Conservation (phyloP, 495 filamentous ascomycete genomes). For the Penicillium chermesinum region DNA sequence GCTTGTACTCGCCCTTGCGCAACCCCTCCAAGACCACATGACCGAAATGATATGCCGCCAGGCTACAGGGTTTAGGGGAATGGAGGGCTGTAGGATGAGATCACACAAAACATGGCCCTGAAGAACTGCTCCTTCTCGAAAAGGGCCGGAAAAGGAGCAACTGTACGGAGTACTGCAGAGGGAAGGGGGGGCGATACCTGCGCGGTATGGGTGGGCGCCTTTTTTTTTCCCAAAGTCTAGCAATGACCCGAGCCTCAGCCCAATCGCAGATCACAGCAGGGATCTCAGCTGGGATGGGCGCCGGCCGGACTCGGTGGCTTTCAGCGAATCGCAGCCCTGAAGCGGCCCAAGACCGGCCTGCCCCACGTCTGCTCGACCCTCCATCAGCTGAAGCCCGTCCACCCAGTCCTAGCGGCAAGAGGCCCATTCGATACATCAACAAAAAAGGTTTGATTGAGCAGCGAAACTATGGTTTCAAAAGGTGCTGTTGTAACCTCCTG, state of each 20-base stretch:
- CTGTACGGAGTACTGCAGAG: too few species aligned
- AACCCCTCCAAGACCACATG: slow-evolving; percentile 20
- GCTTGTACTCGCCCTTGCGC: background rate
- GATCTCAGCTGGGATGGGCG: slow-evolving; percentile 23
- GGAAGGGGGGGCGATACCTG: too few species aligned
- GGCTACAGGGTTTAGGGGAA: slow-evolving; percentile 15
- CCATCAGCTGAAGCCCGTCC: slow-evolving; percentile 29
- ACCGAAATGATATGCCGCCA: slow-evolving; percentile 27
- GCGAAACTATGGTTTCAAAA: slow-evolving; percentile 3
- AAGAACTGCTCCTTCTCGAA: slow-evolving; percentile 13
- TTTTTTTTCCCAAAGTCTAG: slow-evolving; percentile 17
- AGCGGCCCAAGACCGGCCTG: slow-evolving; percentile 19
- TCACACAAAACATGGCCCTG: slow-evolving; percentile 11
- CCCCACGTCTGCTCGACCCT: slow-evolving; percentile 29
- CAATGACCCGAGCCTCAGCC: slow-evolving; percentile 21
- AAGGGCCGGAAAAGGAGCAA: too few species aligned
- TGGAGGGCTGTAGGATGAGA: slow-evolving; percentile 19
- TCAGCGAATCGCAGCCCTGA: slow-evolving; percentile 24
- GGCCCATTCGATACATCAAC: slow-evolving; percentile 17
- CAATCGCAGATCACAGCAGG: slow-evolving; percentile 29
- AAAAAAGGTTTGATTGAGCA: background rate
- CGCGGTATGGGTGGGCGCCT: slow-evolving; percentile 16
- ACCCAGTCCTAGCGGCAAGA: slow-evolving; percentile 9
- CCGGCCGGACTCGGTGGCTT: slow-evolving; percentile 18
- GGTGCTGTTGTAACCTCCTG: slow-evolving; percentile 2